Base-by-base conservation (phyloP, 1,284 basidiomycete species). In the Cryptococcus hybrid region DNA sequence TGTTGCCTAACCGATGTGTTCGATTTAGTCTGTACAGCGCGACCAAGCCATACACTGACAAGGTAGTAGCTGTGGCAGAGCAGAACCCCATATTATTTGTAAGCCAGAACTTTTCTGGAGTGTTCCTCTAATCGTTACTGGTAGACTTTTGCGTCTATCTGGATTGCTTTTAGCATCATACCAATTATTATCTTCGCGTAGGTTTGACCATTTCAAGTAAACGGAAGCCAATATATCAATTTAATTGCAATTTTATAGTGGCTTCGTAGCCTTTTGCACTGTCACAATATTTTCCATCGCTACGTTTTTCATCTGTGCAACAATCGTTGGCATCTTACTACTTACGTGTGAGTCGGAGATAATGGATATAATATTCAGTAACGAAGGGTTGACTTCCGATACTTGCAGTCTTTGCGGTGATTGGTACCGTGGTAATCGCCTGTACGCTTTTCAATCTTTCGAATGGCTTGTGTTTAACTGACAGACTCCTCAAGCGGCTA, bases 71-170 rank as follows among this genome's bases (percentile, higher is more conserved):
- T 6, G 71, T 73, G 43, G 72, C 72, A 18, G 72, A 76, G 45
- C 36, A 50, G 4, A 52, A 57, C 12, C 74, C 74, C 2, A 64
- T 76, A 9, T 47, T 74, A 39, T 74, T 74, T 55, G 73, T 74
- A 49, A 30, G 72, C 65, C 15, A 2, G n/a, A 24, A 18, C 4
- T 18, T 7, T 45, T 18, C 7, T 9, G 15, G 2, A 49, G 9
- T 35, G 15, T 18, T 12, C 9, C 18, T 18, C n/a, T 39, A 34
- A 43, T 54, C 11, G 49, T 34, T 36, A 13, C 12, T 6, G 15
- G 13, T 15, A 74, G 73, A 75, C 73, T 6, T 75, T 66, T 58
- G 47, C 71, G 5, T 65, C 66, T 12, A 60, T 75, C 53, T 75
- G 73, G 53, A 47, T 55, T 1, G 58, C 55, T 2, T 58, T 75